Evolutionary conservation across 768 basidiomycete species (phyloP).

Genomic region (Tulasnella sp.): DNA sequence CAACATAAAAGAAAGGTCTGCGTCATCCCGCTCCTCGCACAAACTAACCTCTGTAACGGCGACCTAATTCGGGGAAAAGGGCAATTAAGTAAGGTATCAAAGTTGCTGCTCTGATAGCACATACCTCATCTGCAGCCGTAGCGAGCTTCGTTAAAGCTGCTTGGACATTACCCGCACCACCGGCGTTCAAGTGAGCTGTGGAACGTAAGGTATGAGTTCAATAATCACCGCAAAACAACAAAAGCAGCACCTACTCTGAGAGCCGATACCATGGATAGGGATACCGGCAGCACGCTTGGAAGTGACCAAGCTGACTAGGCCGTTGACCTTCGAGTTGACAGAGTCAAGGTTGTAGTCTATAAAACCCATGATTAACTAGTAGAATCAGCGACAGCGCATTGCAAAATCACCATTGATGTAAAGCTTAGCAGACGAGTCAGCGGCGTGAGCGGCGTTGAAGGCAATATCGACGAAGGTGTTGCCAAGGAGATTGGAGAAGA

Average conservation of each 20-base stretch:
- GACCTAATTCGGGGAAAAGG: too few relatives aligned
- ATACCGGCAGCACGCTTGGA: not conserved
- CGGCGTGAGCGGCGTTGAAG: constrained; percentile 43
- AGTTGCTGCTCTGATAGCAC: too few relatives aligned
- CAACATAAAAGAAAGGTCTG: not conserved
- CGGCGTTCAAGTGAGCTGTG: not conserved
- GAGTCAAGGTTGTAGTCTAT: constrained; percentile 14
- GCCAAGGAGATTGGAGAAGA: constrained; percentile 40
- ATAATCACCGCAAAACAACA: not conserved
- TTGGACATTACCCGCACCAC: not conserved
- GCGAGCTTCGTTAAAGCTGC: not conserved
- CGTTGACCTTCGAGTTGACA: not conserved
- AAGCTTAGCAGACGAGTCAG: constrained; percentile 38
- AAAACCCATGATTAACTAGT: not conserved
- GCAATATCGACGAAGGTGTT: constrained; percentile 44
- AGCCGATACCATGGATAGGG: constrained; percentile 11
- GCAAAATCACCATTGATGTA: not conserved
- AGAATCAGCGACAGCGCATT: not conserved
- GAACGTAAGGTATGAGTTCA: not conserved
- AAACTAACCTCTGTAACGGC: not conserved
- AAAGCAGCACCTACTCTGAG: not conserved
- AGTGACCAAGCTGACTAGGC: not conserved
- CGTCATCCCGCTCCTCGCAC: too few relatives aligned
- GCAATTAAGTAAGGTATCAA: too few relatives aligned
- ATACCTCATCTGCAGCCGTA: not conserved